Conservation (phyloP, 2,329 filamentous ascomycete genomes). For the Aspergillus floridensis region DNA sequence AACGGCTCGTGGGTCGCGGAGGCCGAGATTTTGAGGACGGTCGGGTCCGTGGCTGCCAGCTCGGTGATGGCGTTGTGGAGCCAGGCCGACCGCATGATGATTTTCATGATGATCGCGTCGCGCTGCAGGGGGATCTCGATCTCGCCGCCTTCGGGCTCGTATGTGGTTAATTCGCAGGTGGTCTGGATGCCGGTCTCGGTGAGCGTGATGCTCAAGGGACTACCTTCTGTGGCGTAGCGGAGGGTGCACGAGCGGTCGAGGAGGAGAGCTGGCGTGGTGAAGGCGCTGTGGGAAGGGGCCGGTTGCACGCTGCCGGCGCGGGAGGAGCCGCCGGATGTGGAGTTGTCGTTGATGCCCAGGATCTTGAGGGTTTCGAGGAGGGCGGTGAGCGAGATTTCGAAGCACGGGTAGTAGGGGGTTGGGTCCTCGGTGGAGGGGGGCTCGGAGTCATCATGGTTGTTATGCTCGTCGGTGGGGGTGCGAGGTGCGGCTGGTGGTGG, state of each 20-base stretch:
- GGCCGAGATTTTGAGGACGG: conserved; percentile 66
- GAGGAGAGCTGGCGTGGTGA: conserved; percentile 77
- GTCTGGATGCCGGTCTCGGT: conserved; percentile 85
- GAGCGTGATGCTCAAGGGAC: conserved; percentile 78
- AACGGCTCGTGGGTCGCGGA: conserved; percentile 62
- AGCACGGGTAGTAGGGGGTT: conserved; percentile 56
- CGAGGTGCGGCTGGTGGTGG: conserved; percentile 18
- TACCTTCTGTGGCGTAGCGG: conserved; percentile 70
- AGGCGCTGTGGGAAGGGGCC: conserved; percentile 61
- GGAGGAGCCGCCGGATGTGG: conserved; percentile 33
- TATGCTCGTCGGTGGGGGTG: not conserved
- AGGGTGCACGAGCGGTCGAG: conserved; percentile 84
- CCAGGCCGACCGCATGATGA: conserved; percentile 74
- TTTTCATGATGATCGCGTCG: conserved; percentile 77
- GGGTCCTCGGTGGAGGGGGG: conserved; percentile 22
- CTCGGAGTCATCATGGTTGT: conserved; percentile 30
- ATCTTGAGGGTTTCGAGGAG: conserved; percentile 94
- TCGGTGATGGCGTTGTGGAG: conserved; percentile 52
- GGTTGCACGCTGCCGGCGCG: conserved; percentile 31
- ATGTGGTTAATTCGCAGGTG: conserved; percentile 86
- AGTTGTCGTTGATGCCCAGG: conserved; percentile 71
- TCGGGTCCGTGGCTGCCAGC: conserved; percentile 65
- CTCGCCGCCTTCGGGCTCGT: conserved; percentile 64
- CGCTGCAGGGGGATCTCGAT: conserved; percentile 77
- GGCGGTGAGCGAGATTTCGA: conserved; percentile 82